These are phyloP conservation scores for Boletus semigastroideus DNA, from an alignment of 1,284 basidiomycete species.

Conservation along the genomic window DNA sequence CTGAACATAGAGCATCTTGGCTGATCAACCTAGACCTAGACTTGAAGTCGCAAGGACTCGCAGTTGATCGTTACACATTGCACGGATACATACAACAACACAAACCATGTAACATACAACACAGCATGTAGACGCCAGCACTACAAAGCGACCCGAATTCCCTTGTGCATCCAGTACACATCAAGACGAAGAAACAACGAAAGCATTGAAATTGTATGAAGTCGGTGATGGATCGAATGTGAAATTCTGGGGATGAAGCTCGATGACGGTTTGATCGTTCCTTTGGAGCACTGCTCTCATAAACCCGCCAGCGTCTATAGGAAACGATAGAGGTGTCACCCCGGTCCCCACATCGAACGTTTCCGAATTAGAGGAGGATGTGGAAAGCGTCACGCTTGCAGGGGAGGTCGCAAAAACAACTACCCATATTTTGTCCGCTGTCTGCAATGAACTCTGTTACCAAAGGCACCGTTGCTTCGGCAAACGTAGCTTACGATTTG, in stretches of 20 bases:
- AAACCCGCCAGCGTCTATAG: constrained; percentile 54
- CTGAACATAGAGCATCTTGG: too few species aligned
- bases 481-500: constrained; percentile 41
- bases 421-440: constrained; percentile 60
- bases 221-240: constrained; percentile 51
- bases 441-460: constrained; percentile 30
- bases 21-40: too few species aligned
- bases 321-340: constrained; percentile 63
- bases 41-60: too few species aligned
- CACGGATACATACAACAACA: too few species aligned
- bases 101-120: too few species aligned
- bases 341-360: constrained; percentile 58
- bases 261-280: constrained; percentile 50
- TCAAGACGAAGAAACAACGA: constrained; percentile 41
- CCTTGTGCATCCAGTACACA: constrained; percentile 11
- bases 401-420: constrained; percentile 63
- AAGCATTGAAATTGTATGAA: constrained; percentile 67
- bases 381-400: constrained; percentile 51
- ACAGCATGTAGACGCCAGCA: not conserved
- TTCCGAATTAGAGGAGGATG: constrained; percentile 43
- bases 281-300: constrained; percentile 63
- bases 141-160: not conserved
- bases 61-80: too few species aligned
- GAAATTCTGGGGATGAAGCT: constrained; percentile 49
- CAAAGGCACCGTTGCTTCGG: not conserved